These are phyloP conservation scores for Talaromyces pinophilus DNA, from an alignment of 2,329 filamentous ascomycete species.

Conservation along the genomic window DNA sequence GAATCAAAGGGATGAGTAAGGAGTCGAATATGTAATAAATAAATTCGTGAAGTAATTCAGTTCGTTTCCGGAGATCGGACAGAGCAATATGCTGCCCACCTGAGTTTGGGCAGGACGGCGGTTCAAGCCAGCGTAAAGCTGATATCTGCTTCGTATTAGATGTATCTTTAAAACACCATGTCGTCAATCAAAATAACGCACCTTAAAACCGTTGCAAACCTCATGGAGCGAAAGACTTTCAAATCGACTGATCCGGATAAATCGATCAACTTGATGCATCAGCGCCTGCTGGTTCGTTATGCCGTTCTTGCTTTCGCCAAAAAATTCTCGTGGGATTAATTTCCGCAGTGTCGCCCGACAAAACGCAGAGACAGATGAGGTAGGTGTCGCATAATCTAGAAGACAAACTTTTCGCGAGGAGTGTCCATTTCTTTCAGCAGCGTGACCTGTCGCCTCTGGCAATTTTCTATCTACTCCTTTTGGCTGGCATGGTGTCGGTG, in stretches of 20 bases:
- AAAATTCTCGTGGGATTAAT: slow-evolving; percentile 74
- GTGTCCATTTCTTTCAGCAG: slow-evolving; percentile 17
- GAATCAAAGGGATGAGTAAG: slow-evolving; percentile 79
- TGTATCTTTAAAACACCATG: neutral
- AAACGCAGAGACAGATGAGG: slow-evolving; percentile 75
- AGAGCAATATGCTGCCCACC: slow-evolving; percentile 59
- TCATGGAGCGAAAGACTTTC: slow-evolving; percentile 80
- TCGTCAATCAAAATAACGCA: slow-evolving; percentile 35
- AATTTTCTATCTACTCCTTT: neutral
- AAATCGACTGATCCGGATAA: slow-evolving; percentile 75
- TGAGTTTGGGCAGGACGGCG: slow-evolving; percentile 46
- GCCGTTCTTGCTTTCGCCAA: slow-evolving; percentile 61
- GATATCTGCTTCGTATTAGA: slow-evolving; percentile 55
- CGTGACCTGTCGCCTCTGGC: neutral
- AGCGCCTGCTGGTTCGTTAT: slow-evolving; percentile 63
- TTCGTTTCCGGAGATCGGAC: slow-evolving; percentile 73
- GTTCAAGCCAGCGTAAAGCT: slow-evolving; percentile 71
- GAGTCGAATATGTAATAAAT: slow-evolving; percentile 94
- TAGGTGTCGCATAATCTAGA: slow-evolving; percentile 67
- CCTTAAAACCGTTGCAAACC: slow-evolving; percentile 73
- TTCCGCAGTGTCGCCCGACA: slow-evolving; percentile 73
- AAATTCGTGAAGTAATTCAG: slow-evolving; percentile 78
- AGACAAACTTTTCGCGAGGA: slow-evolving; percentile 46
- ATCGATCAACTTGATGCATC: slow-evolving; percentile 70
- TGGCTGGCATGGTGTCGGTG: slow-evolving; percentile 20